These are phyloP conservation scores for Kwoniella europaea DNA, from an alignment of 768 basidiomycete species.

Conservation along the genomic window DNA sequence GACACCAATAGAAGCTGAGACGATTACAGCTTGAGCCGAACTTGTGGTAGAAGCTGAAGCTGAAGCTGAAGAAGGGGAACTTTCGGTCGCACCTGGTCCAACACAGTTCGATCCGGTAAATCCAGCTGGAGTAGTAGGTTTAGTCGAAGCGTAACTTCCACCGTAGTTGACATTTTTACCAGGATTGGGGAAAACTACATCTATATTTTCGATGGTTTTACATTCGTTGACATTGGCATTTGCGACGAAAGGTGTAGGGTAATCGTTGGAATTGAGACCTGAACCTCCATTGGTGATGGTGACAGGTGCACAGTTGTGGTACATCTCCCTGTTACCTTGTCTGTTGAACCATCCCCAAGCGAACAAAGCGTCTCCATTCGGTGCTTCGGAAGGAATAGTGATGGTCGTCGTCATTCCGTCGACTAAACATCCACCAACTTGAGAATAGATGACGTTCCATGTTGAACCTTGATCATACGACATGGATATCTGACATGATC, in stretches of 20 bases:
- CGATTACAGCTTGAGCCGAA: not conserved
- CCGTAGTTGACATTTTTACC: conserved; percentile 50
- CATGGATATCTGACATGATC: conserved; percentile 59
- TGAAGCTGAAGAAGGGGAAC: conserved; percentile 14
- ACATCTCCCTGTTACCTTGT: conserved; percentile 56
- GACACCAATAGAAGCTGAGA: conserved; percentile 13
- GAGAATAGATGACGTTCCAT: conserved; percentile 57
- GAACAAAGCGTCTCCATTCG: conserved; percentile 56
- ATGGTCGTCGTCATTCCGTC: conserved; percentile 45
- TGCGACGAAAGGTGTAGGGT: conserved; percentile 55
- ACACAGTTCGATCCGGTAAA: conserved; percentile 51
- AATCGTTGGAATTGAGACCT: conserved; percentile 39
- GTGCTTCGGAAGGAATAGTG: conserved; percentile 54
- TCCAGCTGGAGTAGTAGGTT: conserved; percentile 44
- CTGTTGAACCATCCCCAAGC: conserved; percentile 60
- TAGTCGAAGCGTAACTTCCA: conserved; percentile 43
- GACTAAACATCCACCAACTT: conserved; percentile 58
- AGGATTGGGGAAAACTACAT: conserved; percentile 55
- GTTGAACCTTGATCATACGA: conserved; percentile 59
- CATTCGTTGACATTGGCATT: conserved; percentile 54
- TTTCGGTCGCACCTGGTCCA: conserved; percentile 36
- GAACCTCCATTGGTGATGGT: conserved; percentile 51
- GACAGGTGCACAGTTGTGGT: conserved; percentile 55
- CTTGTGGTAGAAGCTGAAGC: conserved; percentile 9
- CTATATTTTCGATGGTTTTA: conserved; percentile 46